Evolutionary conservation across 768 basidiomycete genomes (phyloP).

Genomic region (Kwoniella europaea): DNA sequence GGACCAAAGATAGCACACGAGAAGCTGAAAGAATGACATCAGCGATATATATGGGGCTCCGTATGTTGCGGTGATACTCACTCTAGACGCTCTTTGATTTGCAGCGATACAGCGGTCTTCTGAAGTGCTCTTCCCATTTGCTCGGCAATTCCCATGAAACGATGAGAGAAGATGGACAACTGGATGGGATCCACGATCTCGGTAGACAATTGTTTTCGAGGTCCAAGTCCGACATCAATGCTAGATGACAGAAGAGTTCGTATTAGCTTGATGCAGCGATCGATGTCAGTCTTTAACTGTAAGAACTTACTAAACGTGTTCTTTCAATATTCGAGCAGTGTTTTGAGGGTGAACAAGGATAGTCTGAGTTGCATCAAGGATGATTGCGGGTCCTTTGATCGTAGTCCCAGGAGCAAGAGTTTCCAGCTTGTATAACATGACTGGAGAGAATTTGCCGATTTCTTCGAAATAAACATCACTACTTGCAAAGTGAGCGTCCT

Average conservation of each 20-base stretch:
- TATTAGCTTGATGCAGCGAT: not conserved
- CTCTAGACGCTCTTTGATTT: conserved; percentile 94
- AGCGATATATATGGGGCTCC: conserved; percentile 7
- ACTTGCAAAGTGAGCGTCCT: conserved; percentile 21
- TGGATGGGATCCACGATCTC: conserved; percentile 58
- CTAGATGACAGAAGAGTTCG: not conserved
- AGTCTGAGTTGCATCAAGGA: conserved; percentile 94
- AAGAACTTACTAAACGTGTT: conserved; percentile 29
- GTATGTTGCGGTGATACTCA: conserved; percentile 62
- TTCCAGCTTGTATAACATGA: conserved; percentile 27
- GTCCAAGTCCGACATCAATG: conserved; percentile 39
- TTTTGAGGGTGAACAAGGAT: conserved; percentile 75
- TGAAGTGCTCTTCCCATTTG: conserved; percentile 87
- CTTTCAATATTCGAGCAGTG: conserved; percentile 30
- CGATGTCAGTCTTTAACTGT: not conserved
- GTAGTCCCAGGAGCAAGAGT: conserved; percentile 30
- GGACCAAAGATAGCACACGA: conserved; percentile 88
- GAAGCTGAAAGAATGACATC: conserved; percentile 59
- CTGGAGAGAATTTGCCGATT: conserved; percentile 13
- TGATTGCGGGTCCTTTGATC: conserved; percentile 79
- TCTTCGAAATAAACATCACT: conserved; percentile 35
- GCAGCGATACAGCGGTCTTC: conserved; percentile 89
- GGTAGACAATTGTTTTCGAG: conserved; percentile 24
- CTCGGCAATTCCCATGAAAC: conserved; percentile 98
- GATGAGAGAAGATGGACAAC: conserved; percentile 88